These are phyloP conservation scores for Hymenoscyphus scutula DNA, from an alignment of 2,329 filamentous ascomycete genomes.

Conservation along the genomic window DNA sequence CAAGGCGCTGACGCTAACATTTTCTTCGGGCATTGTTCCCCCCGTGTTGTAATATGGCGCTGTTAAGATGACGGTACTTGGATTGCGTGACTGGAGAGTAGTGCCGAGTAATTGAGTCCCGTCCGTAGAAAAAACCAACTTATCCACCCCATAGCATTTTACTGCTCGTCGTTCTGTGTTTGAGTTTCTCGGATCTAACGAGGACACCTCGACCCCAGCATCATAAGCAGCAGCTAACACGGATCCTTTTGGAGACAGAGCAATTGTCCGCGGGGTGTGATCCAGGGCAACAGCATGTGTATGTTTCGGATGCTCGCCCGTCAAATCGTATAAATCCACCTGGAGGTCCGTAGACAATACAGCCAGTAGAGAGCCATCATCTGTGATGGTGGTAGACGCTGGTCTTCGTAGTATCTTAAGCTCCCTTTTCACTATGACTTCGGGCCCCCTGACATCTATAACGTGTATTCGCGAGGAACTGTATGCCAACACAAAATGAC, in stretches of 20 bases:
- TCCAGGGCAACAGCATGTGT: conserved; percentile 75
- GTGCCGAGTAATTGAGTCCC: conserved; percentile 77
- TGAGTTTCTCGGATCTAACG: conserved; percentile 62
- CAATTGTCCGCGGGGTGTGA: conserved; percentile 73
- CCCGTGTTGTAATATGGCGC: conserved; percentile 73
- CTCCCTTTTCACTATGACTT: conserved; percentile 68
- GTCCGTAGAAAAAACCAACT: conserved; percentile 72
- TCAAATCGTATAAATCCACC: conserved; percentile 80
- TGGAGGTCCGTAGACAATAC: conserved; percentile 80
- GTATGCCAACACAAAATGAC: conserved; percentile 73
- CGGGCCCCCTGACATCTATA: conserved; percentile 61
- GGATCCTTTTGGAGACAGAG: conserved; percentile 75
- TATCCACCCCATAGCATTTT: conserved; percentile 74
- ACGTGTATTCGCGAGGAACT: conserved; percentile 84
- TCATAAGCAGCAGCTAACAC: conserved; percentile 83
- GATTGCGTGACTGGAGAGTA: conserved; percentile 61
- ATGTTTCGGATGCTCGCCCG: conserved; percentile 61
- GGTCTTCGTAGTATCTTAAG: conserved; percentile 77
- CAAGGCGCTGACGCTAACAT: conserved; percentile 70
- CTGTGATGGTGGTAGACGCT: conserved; percentile 72
- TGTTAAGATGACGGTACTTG: conserved; percentile 72
- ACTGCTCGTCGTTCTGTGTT: conserved; percentile 70
- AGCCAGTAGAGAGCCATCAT: conserved; percentile 72
- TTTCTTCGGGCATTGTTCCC: conserved; percentile 61
- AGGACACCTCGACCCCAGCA: conserved; percentile 84